A percentile compares a stretch with the other conserved stretches of the same genome.
These are phyloP conservation scores for Xylaria cubensis DNA, from an alignment of 495 filamentous ascomycete genomes.

Conservation along the genomic window DNA sequence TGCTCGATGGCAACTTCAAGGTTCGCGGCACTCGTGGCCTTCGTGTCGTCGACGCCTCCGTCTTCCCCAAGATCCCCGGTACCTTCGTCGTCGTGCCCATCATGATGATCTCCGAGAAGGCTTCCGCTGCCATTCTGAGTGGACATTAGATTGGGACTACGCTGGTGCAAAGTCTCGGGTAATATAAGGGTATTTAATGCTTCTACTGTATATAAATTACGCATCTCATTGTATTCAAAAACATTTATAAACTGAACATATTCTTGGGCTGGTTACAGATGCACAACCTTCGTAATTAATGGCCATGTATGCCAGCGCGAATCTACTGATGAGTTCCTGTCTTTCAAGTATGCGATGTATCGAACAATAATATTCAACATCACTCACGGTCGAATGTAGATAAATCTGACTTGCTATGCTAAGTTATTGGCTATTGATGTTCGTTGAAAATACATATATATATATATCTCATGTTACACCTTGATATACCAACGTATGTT, in stretches of 20 bases:
- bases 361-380: too few species aligned
- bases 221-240: conserved; percentile 11
- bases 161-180: not conserved
- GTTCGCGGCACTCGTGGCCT: conserved; percentile 62
- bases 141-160: conserved; percentile 8
- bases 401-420: too few species aligned
- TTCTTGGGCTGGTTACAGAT: not conserved
- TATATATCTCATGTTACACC: not conserved
- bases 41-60: conserved; percentile 69
- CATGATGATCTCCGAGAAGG: conserved; percentile 64
- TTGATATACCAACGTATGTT: not conserved
- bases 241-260: not conserved
- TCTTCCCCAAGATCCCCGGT: conserved; percentile 61
- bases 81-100: conserved; percentile 55
- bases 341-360: too few species aligned
- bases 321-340: not conserved
- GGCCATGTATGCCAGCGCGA: not conserved
- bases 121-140: conserved; percentile 55
- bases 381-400: too few species aligned
- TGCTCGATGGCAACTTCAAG: conserved; percentile 63
- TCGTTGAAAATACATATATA: too few species aligned
- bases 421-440: too few species aligned
- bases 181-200: not conserved
- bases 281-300: not conserved
- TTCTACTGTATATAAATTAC: conserved; percentile 13